A percentile compares a stretch with the other conserved stretches of the same genome.
Conservation (phyloP, 2,329 filamentous ascomycete species). For the Diaporthe ampelina region DNA sequence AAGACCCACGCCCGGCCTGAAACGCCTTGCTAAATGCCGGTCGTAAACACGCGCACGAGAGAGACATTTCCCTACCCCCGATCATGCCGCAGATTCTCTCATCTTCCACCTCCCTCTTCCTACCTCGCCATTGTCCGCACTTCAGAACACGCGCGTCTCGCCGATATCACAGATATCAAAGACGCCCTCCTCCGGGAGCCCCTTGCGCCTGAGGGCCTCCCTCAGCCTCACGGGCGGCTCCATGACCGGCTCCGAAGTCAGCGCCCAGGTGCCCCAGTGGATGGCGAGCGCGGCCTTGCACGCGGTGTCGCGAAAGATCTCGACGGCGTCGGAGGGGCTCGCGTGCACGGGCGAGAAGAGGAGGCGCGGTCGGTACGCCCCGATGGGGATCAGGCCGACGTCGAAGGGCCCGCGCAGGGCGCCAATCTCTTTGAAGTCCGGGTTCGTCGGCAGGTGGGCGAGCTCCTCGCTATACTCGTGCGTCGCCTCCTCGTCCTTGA, state of each 20-base stretch:
- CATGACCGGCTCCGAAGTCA: conserved; percentile 87
- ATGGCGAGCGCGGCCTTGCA: conserved; percentile 87
- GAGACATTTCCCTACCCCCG: neutral
- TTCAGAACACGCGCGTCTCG: conserved; percentile 82
- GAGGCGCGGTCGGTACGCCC: conserved; percentile 82
- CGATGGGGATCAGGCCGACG: conserved; percentile 92
- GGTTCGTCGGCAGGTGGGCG: conserved; percentile 78
- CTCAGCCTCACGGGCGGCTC: conserved; percentile 83
- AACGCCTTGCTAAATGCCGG: conserved; percentile 25
- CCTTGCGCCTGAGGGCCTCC: conserved; percentile 77
- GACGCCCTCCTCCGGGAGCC: conserved; percentile 76
- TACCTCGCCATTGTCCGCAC: neutral
- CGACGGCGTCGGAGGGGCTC: conserved; percentile 87
- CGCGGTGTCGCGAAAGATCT: conserved; percentile 88
- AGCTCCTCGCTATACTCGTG: conserved; percentile 80
- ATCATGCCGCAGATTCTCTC: neutral
- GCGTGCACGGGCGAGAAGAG: conserved; percentile 88
- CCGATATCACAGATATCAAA: conserved; percentile 90
- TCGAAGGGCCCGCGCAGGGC: conserved; percentile 86
- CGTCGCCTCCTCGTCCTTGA: conserved; percentile 54
- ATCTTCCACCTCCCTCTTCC: too few species aligned
- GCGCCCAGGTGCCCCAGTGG: conserved; percentile 92
- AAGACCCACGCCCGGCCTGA: neutral
- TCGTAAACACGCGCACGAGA: neutral
- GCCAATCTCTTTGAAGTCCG: conserved; percentile 89